A percentile compares a stretch with the other conserved stretches of the same genome.
These are phyloP conservation scores for Aureobasidium melanogenum DNA, from an alignment of 2,329 filamentous ascomycete species.

Conservation along the genomic window DNA sequence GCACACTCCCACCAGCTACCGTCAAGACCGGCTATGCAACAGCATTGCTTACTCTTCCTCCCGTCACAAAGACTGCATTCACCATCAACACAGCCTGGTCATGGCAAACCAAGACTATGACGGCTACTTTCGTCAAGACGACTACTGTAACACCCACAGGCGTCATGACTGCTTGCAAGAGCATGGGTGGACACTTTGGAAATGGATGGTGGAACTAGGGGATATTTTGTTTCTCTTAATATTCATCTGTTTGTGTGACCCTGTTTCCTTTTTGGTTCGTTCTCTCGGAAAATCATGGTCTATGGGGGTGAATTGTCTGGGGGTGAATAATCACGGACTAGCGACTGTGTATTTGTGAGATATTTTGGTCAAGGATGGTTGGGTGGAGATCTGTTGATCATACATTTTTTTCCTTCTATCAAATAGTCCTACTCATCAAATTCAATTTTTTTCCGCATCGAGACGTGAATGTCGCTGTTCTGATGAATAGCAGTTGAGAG, in stretches of 20 bases:
- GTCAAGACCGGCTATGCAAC: constrained; percentile 27
- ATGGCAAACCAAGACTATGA: constrained; percentile 26
- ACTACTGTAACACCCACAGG: constrained; percentile 29
- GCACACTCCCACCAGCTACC: constrained; percentile 28
- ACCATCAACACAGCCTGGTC: constrained; percentile 21
- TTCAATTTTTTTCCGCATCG: too few species aligned
- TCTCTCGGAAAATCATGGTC: too few species aligned
- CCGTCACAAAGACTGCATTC: constrained; percentile 26
- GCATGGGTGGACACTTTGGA: constrained; percentile 25
- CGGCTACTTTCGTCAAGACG: constrained; percentile 23
- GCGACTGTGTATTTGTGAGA: too few species aligned
- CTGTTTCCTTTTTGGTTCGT: too few species aligned
- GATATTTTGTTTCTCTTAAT: background rate
- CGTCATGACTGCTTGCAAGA: constrained; percentile 27
- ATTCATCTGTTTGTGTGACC: background rate
- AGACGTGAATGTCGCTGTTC: too few species aligned
- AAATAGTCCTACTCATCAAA: too few species aligned
- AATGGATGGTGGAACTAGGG: background rate
- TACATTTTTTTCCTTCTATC: background rate
- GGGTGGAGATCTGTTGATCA: too few species aligned
- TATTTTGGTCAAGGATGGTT: too few species aligned
- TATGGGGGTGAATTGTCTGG: too few species aligned
- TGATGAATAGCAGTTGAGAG: too few species aligned
- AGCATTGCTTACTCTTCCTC: constrained; percentile 27
- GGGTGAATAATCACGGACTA: background rate